A percentile compares a stretch with the other conserved stretches of the same genome.
phyloP scores from a whole-genome alignment of 257 asterid species.

The Scutellaria baicalensis region DNA sequence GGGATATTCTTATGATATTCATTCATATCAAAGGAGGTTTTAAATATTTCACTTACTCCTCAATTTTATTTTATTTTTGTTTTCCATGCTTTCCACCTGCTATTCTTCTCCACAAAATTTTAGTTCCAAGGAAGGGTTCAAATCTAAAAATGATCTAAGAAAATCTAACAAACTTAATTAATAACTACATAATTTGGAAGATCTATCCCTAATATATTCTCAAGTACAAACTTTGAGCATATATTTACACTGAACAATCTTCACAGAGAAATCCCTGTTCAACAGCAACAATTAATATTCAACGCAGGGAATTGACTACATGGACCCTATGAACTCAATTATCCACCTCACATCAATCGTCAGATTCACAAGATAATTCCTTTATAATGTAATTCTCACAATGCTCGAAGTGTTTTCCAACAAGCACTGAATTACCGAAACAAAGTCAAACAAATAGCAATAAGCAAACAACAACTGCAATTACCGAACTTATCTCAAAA shows the following conservation, averaged over 20 bases:
- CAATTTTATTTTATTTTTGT: too few species aligned
- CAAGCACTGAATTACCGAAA: not conserved
- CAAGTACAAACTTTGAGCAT: too few species aligned
- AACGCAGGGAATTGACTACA: not conserved
- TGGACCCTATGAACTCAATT: not conserved
- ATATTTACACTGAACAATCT: not conserved
- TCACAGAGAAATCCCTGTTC: not conserved
- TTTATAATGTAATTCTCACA: not conserved
- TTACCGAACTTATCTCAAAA: not conserved
- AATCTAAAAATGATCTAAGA: not conserved
- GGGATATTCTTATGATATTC: not conserved
- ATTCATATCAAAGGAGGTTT: not conserved
- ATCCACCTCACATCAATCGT: not conserved
- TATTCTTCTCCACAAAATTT: too few species aligned
- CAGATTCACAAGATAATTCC: not conserved
- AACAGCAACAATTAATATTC: not conserved
- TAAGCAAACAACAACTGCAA: not conserved
- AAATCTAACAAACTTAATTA: too few species aligned
- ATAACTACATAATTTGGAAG: too few species aligned
- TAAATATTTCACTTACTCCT: too few species aligned
- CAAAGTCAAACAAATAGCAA: constrained; percentile 2
- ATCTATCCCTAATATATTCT: too few species aligned
- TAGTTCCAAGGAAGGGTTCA: too few species aligned
- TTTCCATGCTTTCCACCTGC: not conserved
- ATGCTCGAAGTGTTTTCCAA: not conserved